These are phyloP conservation scores for Cerrena zonata DNA, from an alignment of 1,284 basidiomycete species.

Conservation along the genomic window DNA sequence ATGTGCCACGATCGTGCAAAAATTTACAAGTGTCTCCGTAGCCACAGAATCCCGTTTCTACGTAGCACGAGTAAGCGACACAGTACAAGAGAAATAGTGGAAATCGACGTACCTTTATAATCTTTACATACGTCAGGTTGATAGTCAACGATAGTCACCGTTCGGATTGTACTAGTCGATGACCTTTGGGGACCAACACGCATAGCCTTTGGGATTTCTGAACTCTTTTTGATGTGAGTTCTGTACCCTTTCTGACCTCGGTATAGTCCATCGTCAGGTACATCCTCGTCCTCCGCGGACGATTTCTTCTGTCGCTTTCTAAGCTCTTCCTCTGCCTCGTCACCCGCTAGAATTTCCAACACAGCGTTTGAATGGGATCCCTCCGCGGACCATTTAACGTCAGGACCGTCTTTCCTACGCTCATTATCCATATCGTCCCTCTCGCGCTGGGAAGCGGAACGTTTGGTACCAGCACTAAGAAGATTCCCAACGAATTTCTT, in stretches of 20 bases:
- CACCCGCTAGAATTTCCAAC: conserved; percentile 70
- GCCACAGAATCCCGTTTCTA: conserved; percentile 97
- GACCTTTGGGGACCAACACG: conserved; percentile 79
- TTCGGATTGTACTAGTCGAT: conserved; percentile 81
- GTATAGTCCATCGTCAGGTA: conserved; percentile 82
- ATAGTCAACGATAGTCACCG: conserved; percentile 94
- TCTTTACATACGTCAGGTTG: conserved; percentile 99
- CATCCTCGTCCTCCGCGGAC: conserved; percentile 51
- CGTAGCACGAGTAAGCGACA: conserved; percentile 17
- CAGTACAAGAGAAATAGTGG: conserved; percentile 2
- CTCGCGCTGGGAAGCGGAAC: conserved; percentile 57
- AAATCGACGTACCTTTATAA: conserved; percentile 76
- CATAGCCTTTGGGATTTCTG: conserved; percentile 83
- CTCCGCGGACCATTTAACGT: conserved; percentile 72
- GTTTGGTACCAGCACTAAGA: conserved; percentile 81
- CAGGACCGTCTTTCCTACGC: conserved; percentile 55
- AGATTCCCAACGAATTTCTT: conserved; percentile 64
- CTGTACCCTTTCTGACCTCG: conserved; percentile 80
- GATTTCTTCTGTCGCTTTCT: conserved; percentile 54
- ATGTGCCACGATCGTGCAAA: conserved; percentile 82
- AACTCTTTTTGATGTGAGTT: conserved; percentile 75
- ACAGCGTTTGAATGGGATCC: conserved; percentile 66
- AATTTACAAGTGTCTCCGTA: conserved; percentile 99
- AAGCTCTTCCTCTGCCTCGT: conserved; percentile 71
- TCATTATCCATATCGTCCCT: conserved; percentile 36